phyloP scores from a whole-genome alignment of 2,329 filamentous ascomycete genomes.

The Penicillium olsonii region DNA sequence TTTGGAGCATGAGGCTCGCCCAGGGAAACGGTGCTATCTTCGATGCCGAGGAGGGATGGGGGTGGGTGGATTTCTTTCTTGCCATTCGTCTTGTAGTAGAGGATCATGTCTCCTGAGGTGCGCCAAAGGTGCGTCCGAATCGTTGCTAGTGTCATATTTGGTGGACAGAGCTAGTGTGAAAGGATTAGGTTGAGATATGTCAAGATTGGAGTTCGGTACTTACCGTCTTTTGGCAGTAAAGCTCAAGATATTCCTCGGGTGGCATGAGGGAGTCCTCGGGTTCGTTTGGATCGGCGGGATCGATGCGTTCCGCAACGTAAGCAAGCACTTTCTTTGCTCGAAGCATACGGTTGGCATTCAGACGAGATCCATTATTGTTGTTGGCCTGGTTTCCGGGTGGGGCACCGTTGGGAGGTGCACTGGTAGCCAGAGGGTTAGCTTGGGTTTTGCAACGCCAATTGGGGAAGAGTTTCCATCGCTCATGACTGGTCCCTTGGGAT shows the following conservation, averaged over 20 bases:
- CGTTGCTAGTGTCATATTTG: conserved; percentile 90
- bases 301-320: conserved; percentile 90
- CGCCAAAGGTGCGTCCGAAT: conserved; percentile 93
- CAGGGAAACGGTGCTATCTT: conserved; percentile 15
- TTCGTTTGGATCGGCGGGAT: conserved; percentile 63
- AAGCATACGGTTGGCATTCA: conserved; percentile 97
- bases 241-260: conserved; percentile 89
- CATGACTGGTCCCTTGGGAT: no score
- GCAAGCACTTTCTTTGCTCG: conserved; percentile 90
- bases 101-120: conserved; percentile 84
- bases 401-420: conserved; percentile 23
- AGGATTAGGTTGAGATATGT: conserved; percentile 16
- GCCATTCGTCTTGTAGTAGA: conserved; percentile 93
- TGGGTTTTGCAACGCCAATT: conserved; percentile 1
- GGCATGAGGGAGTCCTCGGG: conserved; percentile 63
- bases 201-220: conserved; percentile 33
- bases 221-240: conserved; percentile 93
- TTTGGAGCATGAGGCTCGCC: conserved; percentile 18
- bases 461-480: no score
- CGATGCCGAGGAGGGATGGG: conserved; percentile 16
- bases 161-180: conserved; percentile 54
- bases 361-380: conserved; percentile 67
- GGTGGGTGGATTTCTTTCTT: conserved; percentile 56
- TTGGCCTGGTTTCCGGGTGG: conserved; percentile 14
- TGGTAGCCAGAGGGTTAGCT: conserved; percentile 4